Evolutionary conservation across 352 stramenopile genomes (phyloP).

Genomic region (Pythium grandisporangium): DNA sequence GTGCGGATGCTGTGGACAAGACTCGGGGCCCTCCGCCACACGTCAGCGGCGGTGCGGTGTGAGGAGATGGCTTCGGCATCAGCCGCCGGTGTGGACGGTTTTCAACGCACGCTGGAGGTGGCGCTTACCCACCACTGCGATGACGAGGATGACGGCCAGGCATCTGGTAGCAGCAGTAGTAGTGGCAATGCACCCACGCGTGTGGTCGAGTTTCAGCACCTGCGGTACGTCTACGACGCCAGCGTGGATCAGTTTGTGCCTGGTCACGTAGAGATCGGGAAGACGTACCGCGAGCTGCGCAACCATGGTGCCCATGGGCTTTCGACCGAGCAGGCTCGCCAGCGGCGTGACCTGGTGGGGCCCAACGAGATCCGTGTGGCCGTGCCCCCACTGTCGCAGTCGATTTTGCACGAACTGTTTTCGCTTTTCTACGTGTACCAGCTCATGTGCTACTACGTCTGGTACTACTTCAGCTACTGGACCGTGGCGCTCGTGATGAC

Average conservation of each 20-base stretch:
- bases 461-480: constrained; percentile 65
- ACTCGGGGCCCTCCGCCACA: constrained; percentile 25
- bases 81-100: constrained; percentile 30
- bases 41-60: too few relatives aligned
- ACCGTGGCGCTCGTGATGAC: constrained; percentile 52
- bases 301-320: constrained; percentile 42
- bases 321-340: constrained; percentile 18
- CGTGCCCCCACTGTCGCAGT: constrained; percentile 42
- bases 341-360: constrained; percentile 37
- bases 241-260: constrained; percentile 10
- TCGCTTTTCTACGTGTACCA: constrained; percentile 75
- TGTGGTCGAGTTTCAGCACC: constrained; percentile 17
- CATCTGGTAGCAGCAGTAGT: too few relatives aligned
- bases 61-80: too few relatives aligned
- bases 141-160: too few relatives aligned
- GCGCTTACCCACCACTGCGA: constrained; percentile 10
- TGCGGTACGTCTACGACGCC: constrained; percentile 16
- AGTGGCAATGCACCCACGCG: too few relatives aligned
- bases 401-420: constrained; percentile 57
- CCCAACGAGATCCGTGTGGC: constrained; percentile 52
- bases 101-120: constrained; percentile 45
- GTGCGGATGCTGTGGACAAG: too few relatives aligned
- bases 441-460: constrained; percentile 84
- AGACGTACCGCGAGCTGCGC: constrained; percentile 37
- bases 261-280: constrained; percentile 19